Percentiles rank a stretch among this genome's conserved stretches.
Conservation (phyloP, 352 stramenopile species). For the Thalassiosira exigua region DNA sequence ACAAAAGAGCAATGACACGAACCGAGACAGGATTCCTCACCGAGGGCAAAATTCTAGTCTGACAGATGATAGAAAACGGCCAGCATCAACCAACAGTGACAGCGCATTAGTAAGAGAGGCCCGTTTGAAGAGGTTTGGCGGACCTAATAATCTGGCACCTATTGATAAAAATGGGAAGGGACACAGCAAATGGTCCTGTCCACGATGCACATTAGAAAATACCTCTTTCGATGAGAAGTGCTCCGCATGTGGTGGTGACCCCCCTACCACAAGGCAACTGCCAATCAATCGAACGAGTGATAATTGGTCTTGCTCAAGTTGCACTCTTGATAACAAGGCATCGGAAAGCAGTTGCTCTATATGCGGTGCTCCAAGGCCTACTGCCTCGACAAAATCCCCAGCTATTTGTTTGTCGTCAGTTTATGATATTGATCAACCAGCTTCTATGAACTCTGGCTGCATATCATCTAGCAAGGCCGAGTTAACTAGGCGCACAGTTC, state of each 20-base stretch:
- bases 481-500: constrained; percentile 30
- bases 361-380: constrained; percentile 17
- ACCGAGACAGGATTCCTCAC: too few relatives aligned
- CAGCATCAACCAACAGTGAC: constrained; percentile 23
- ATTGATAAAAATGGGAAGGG: not conserved
- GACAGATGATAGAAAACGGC: constrained; percentile 16
- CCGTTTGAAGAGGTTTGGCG: constrained; percentile 32
- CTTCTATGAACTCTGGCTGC: not conserved
- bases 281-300: not conserved
- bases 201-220: constrained; percentile 41
- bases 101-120: constrained; percentile 39
- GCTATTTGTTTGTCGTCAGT: constrained; percentile 10
- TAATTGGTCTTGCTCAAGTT: constrained; percentile 34
- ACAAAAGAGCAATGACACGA: too few relatives aligned
- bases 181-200: constrained; percentile 28
- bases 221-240: constrained; percentile 14
- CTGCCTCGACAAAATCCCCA: constrained; percentile 1
- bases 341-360: constrained; percentile 4
- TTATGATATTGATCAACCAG: constrained; percentile 16
- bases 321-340: constrained; percentile 37
- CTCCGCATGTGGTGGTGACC: constrained; percentile 18
- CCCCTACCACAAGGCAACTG: not conserved
- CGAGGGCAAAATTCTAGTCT: not conserved
- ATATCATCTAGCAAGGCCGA: not conserved
- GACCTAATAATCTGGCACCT: not conserved